Conservation (phyloP, 2,329 filamentous ascomycete species). For the Hypoxylon sp. region DNA sequence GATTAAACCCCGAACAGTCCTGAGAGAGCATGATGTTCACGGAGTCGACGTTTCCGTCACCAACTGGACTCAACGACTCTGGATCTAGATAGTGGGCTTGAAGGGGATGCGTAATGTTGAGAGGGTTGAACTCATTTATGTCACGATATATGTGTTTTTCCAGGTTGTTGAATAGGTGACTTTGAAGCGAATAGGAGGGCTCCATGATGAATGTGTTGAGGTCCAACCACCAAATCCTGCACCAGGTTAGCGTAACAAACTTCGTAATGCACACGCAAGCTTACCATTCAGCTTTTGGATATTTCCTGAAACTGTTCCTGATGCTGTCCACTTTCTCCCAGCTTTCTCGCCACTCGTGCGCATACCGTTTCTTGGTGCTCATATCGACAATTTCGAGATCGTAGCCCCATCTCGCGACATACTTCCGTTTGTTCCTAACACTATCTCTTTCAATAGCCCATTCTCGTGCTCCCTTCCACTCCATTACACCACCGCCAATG, state of each 20-base stretch:
- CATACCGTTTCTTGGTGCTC: constrained; percentile 98
- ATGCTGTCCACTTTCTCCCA: constrained; percentile 99
- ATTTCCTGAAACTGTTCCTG: constrained; percentile 89
- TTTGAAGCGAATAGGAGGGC: constrained; percentile 88
- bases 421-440: constrained; percentile 93
- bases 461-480: constrained; percentile 97
- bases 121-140: constrained; percentile 95
- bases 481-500: constrained; percentile 96
- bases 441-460: constrained; percentile 99
- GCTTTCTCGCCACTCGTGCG: constrained; percentile 98
- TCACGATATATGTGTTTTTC: constrained; percentile 86
- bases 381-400: constrained; percentile 97
- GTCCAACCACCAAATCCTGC: constrained; percentile 99
- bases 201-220: constrained; percentile 99
- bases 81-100: constrained; percentile 82
- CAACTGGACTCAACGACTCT: constrained; percentile 77
- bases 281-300: constrained; percentile 96
- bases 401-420: constrained; percentile 90
- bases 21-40: constrained; percentile 92
- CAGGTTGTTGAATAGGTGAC: constrained; percentile 89
- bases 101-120: constrained; percentile 91
- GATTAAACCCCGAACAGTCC: constrained; percentile 95
- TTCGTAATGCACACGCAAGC: constrained; percentile 52
- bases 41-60: constrained; percentile 82
- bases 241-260: constrained; percentile 43